Evolutionary conservation across 495 filamentous ascomycete species (phyloP), one percentile per base, ranked within the genome.

Genomic region (Tuber brumale): DNA sequence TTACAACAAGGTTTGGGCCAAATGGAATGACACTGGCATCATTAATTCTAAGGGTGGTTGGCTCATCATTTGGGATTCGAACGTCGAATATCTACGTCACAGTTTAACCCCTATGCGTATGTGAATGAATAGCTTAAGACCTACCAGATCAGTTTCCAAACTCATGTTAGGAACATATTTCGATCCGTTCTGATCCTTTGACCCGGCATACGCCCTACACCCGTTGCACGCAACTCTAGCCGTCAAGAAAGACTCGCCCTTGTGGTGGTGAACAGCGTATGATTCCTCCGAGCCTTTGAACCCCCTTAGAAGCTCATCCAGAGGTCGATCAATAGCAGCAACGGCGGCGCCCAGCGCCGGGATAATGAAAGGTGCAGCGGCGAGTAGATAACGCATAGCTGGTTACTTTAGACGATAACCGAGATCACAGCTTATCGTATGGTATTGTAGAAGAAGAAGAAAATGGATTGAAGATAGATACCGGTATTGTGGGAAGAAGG

Each of bases 101-200:
- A 73, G 69, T 39, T 76, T 66, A 73, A 70, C 70, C 42, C 27
- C 46, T 57, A 21, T 51, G 9, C 27, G 19, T 43, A 72, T 46
- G 37, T 18, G 42, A 70, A 43, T 21, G 23, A 71, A 31, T 27
- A n/a, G 37, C 23, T 16, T 14, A 48, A 4, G 71, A 46, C 78
- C 70, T 71, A 80, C 78, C 23, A 80, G 57, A 39, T 80, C 73
- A 39, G 76, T 80, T 61, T 80, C 78, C 23, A 79, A 70, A 35
- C 78, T 71, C 48, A 71, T 66, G 27, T 66, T 35, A 18, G 57
- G 57, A 66, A 66, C 57, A 31, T 66, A 66, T 66, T 66, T 66
- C 57, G 27, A 66, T 19, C 57, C 57, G 14, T 66, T 18, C 57
- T 66, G 27, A 66, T 66, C 57, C 57, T 35, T 66, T 27, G 57